Percentiles rank a stretch among this genome's conserved stretches.
Conservation (phyloP, 2,329 filamentous ascomycete genomes). For the Penicillium concentricum region DNA sequence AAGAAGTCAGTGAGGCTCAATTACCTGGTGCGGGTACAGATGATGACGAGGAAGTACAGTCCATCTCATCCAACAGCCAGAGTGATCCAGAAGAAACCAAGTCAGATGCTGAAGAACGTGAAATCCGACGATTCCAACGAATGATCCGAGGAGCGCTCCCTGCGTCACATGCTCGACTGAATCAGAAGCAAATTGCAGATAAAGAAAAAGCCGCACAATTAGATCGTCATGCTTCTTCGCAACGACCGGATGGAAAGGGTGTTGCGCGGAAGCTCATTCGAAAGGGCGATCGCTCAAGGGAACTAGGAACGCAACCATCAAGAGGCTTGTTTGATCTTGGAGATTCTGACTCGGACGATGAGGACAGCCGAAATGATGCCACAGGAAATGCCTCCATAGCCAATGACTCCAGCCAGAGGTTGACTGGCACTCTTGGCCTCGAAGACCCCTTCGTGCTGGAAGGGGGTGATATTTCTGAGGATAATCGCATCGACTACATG, state of each 20-base stretch:
- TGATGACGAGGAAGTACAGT: constrained; percentile 19
- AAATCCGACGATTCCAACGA: constrained; percentile 38
- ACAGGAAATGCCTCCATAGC: constrained; percentile 2
- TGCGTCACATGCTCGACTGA: constrained; percentile 48
- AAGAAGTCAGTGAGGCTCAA: constrained; percentile 15
- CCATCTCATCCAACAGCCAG: constrained; percentile 18
- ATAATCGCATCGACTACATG: constrained; percentile 46
- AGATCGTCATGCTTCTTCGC: constrained; percentile 20
- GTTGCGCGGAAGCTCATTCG: constrained; percentile 35
- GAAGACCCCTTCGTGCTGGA: constrained; percentile 25
- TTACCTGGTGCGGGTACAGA: constrained; percentile 13
- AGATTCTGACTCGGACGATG: constrained; percentile 28
- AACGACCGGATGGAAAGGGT: constrained; percentile 32
- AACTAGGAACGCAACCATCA: constrained; percentile 12
- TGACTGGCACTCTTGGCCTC: constrained; percentile 20
- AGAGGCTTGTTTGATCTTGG: constrained; percentile 31
- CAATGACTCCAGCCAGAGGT: constrained; percentile 10
- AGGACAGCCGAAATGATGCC: not conserved
- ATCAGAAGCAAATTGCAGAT: constrained; percentile 36
- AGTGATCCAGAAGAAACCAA: constrained; percentile 22
- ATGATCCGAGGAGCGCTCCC: constrained; percentile 50
- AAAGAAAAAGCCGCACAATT: constrained; percentile 18
- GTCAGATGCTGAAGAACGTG: constrained; percentile 22
- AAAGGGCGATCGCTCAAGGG: constrained; percentile 18
- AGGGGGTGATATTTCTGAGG: constrained; percentile 40